These are phyloP conservation scores for Lecanicillium sp. DNA, from an alignment of 2,329 filamentous ascomycete genomes.

Conservation along the genomic window DNA sequence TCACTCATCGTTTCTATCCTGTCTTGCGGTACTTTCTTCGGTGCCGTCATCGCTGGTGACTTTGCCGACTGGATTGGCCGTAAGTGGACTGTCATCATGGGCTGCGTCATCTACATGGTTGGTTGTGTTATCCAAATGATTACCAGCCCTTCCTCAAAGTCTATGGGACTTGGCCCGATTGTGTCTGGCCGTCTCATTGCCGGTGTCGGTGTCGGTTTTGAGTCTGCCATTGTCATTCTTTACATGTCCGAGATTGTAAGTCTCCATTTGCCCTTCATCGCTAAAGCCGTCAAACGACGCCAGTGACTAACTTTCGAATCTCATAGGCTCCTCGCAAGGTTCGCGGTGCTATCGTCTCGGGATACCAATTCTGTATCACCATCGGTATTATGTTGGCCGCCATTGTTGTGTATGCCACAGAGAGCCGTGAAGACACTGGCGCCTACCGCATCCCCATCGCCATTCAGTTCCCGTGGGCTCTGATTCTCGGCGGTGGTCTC, in stretches of 20 bases:
- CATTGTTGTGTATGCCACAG: constrained; percentile 64
- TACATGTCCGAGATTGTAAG: constrained; percentile 79
- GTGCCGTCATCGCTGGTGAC: constrained; percentile 70
- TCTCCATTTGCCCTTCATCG: constrained; percentile 12
- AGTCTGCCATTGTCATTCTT: constrained; percentile 71
- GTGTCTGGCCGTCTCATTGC: constrained; percentile 68
- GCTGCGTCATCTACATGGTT: constrained; percentile 63
- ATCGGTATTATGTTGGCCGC: constrained; percentile 70
- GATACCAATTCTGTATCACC: constrained; percentile 79
- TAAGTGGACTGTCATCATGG: constrained; percentile 62
- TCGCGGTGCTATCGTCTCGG: constrained; percentile 68
- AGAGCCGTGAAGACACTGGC: constrained; percentile 52
- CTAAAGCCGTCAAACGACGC: too few species aligned
- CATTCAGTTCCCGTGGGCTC: constrained; percentile 73
- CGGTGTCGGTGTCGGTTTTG: constrained; percentile 73
- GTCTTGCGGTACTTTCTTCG: constrained; percentile 71
- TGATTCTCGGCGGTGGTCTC: constrained; percentile 66
- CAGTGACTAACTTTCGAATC: constrained; percentile 15
- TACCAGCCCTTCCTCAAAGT: constrained; percentile 31
- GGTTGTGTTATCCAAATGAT: constrained; percentile 62
- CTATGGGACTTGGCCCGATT: constrained; percentile 52
- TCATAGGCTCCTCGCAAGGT: constrained; percentile 56
- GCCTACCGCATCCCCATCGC: constrained; percentile 76
- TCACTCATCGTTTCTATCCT: constrained; percentile 67
- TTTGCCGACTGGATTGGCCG: constrained; percentile 68